Percentiles rank a stretch among this genome's conserved stretches.
Conservation (phyloP, 2,329 filamentous ascomycete species). For the Cytospora schulzeri region DNA sequence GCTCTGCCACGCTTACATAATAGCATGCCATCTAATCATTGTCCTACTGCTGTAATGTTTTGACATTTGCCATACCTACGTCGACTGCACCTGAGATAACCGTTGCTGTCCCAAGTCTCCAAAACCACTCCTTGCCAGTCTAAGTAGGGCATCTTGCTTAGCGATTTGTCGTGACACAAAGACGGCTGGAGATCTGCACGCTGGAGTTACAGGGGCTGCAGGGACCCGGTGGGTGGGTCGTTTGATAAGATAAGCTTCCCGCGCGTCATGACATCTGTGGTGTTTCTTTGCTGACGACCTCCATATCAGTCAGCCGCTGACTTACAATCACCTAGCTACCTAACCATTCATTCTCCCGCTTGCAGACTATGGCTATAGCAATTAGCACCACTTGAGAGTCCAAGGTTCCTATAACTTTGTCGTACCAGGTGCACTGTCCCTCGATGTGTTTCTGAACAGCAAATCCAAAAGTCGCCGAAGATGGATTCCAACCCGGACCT, state of each 20-base stretch:
- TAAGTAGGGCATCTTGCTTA: neutral
- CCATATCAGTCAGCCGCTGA: neutral
- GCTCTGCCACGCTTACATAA: too few relatives aligned
- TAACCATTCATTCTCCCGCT: neutral
- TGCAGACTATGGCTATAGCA: neutral
- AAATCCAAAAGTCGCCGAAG: neutral
- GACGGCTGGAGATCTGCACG: neutral
- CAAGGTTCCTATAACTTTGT: neutral
- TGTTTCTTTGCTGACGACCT: neutral
- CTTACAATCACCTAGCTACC: neutral
- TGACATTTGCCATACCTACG: neutral
- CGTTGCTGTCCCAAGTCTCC: too few relatives aligned
- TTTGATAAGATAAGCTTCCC: constrained; percentile 14
- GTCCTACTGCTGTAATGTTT: neutral
- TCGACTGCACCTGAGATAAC: neutral
- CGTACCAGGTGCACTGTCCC: neutral
- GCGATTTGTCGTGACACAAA: neutral
- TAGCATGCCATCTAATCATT: neutral
- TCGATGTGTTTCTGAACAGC: constrained; percentile 26
- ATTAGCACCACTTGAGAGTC: neutral
- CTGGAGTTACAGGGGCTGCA: constrained; percentile 1
- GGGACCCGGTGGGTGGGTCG: neutral
- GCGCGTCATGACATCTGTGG: neutral
- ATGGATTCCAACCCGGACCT: constrained; percentile 66
- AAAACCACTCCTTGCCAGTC: neutral